phyloP scores from a whole-genome alignment of 108 stramenopile species.

The Skeletonema tropicum region DNA sequence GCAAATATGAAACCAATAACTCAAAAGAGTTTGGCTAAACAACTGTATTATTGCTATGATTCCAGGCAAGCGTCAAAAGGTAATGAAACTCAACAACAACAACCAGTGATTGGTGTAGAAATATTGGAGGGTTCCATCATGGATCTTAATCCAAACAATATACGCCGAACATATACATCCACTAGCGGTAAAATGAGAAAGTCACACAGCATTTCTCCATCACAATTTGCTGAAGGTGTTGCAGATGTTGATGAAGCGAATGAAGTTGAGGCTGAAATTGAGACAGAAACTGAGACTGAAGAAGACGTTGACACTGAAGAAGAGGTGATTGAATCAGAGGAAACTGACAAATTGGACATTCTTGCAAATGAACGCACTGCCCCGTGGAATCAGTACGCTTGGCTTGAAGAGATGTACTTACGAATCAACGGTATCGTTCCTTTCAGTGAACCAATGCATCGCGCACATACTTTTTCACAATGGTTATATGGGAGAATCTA shows the following conservation, averaged over 20 bases:
- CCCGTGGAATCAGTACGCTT: slow-evolving; percentile 91
- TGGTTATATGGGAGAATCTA: slow-evolving; percentile 60
- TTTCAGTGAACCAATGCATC: slow-evolving; percentile 66
- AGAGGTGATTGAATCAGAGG: slow-evolving; percentile 16
- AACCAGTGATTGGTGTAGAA: slow-evolving; percentile 62
- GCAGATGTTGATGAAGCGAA: slow-evolving; percentile 44
- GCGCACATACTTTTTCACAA: slow-evolving; percentile 49
- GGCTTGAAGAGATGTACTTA: slow-evolving; percentile 83
- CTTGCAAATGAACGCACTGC: slow-evolving; percentile 63
- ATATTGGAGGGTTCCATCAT: slow-evolving; percentile 73
- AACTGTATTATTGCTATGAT: slow-evolving; percentile 47
- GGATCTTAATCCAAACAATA: slow-evolving; percentile 72
- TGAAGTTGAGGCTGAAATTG: slow-evolving; percentile 11
- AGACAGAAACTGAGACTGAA: not conserved
- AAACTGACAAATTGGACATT: slow-evolving; percentile 18
- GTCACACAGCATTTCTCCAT: slow-evolving; percentile 59
- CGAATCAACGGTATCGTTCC: slow-evolving; percentile 66
- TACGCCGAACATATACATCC: slow-evolving; percentile 68
- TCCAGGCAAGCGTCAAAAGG: not conserved
- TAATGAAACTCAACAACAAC: not conserved
- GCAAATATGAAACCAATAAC: slow-evolving; percentile 44
- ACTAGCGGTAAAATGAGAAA: slow-evolving; percentile 49
- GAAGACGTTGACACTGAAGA: slow-evolving; percentile 1
- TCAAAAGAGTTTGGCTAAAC: slow-evolving; percentile 72
- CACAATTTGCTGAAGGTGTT: slow-evolving; percentile 48